Percentiles rank a stretch among this genome's conserved stretches.
These are phyloP conservation scores for Monosporozyma aquatica DNA, from an alignment of 805 yeast genomes.

Conservation along the genomic window DNA sequence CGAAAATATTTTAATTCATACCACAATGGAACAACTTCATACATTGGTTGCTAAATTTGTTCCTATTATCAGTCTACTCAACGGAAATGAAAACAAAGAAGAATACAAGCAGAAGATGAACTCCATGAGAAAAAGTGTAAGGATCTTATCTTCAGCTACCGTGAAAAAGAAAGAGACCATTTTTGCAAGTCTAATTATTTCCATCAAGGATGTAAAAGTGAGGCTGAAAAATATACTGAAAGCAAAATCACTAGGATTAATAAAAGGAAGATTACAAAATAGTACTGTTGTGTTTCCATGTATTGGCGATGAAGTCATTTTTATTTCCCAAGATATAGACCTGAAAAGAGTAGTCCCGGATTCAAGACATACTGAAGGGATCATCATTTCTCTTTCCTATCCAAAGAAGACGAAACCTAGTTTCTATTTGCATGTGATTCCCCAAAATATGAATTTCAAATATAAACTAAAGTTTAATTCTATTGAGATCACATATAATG, in stretches of 20 bases:
- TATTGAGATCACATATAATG: slow-evolving; percentile 45
- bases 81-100: background rate
- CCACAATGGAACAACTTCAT: background rate
- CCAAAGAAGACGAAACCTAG: slow-evolving; percentile 34
- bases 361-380: slow-evolving; percentile 16
- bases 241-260: slow-evolving; percentile 13
- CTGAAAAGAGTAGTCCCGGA: slow-evolving; percentile 8
- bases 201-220: slow-evolving; percentile 9
- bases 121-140: slow-evolving; percentile 20
- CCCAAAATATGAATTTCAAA: slow-evolving; percentile 21
- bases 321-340: slow-evolving; percentile 10
- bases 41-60: background rate
- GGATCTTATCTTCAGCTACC: slow-evolving; percentile 22
- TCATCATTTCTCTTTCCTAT: slow-evolving; percentile 29
- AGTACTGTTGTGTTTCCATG: slow-evolving; percentile 12
- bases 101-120: background rate
- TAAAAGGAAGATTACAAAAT: slow-evolving; percentile 7
- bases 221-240: slow-evolving; percentile 9
- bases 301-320: slow-evolving; percentile 8
- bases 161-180: slow-evolving; percentile 16
- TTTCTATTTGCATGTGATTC: slow-evolving; percentile 32
- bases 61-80: background rate
- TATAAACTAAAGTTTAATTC: slow-evolving; percentile 41
- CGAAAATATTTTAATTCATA: background rate
- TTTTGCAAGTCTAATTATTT: slow-evolving; percentile 12